Conservation (phyloP, 805 yeast species). For the Scheffersomyces lignosus region DNA sequence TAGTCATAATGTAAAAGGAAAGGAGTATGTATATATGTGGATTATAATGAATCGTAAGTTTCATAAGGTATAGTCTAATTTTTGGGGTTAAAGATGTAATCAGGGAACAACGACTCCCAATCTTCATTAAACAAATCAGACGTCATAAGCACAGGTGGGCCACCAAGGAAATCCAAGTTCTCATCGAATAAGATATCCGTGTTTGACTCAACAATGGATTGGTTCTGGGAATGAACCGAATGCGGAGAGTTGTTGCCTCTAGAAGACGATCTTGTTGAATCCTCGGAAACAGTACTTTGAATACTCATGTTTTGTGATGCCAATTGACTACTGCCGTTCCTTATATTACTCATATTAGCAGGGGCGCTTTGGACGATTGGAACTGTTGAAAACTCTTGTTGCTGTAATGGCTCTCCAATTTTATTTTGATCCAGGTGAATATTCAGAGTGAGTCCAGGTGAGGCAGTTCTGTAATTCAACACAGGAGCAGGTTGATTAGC, state of each 20-base stretch:
- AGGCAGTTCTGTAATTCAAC: too few species aligned
- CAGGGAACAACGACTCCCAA: slow-evolving; percentile 53
- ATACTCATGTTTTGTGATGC: background rate
- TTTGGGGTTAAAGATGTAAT: slow-evolving; percentile 33
- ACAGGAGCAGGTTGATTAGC: background rate
- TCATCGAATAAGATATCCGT: slow-evolving; percentile 23
- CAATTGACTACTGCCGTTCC: background rate
- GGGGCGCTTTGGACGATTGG: background rate
- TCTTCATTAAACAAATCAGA: slow-evolving; percentile 48
- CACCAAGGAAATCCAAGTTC: slow-evolving; percentile 45
- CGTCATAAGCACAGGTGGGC: slow-evolving; percentile 54
- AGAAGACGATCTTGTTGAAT: background rate
- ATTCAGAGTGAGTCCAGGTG: background rate
- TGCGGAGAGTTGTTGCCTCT: background rate
- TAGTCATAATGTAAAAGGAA: too few species aligned
- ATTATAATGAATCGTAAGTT: too few species aligned
- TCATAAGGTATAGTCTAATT: slow-evolving; percentile 3
- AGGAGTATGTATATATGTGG: too few species aligned
- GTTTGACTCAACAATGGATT: slow-evolving; percentile 17
- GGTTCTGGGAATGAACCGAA: slow-evolving; percentile 1
- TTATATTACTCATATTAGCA: background rate
- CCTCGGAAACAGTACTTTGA: background rate
- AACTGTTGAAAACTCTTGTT: background rate
- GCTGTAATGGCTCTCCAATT: background rate
- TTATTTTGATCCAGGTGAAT: background rate